Percentiles rank a stretch among this genome's conserved stretches.
Conservation (phyloP, 2,329 filamentous ascomycete genomes). For the Phaeosphaeria sp. region DNA sequence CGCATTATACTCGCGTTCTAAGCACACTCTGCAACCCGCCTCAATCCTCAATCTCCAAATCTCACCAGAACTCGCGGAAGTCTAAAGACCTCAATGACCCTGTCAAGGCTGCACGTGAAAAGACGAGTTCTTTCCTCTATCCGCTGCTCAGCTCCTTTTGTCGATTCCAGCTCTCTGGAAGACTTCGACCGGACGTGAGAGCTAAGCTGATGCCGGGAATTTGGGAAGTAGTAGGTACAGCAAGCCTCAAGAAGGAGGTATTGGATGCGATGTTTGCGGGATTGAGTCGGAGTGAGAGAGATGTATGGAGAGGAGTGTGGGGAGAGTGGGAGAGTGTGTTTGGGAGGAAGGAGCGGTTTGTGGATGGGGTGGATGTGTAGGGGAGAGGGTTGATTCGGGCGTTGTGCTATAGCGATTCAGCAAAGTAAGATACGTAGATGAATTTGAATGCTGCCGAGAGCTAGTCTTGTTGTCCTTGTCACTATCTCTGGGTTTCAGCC, state of each 20-base stretch:
- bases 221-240: conserved; percentile 47
- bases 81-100: conserved; percentile 61
- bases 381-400: too few relatives aligned
- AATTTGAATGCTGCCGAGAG: too few relatives aligned
- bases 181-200: conserved; percentile 60
- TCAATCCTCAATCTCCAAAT: conserved; percentile 59
- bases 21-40: conserved; percentile 68
- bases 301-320: conserved; percentile 48
- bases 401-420: too few relatives aligned
- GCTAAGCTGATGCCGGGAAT: conserved; percentile 64
- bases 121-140: conserved; percentile 64
- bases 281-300: conserved; percentile 38
- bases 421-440: too few relatives aligned
- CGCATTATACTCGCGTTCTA: conserved; percentile 61
- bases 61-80: conserved; percentile 40
- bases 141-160: conserved; percentile 65
- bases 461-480: too few relatives aligned
- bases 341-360: conserved; percentile 25
- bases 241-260: conserved; percentile 36
- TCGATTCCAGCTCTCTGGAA: conserved; percentile 56
- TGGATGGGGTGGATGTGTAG: conserved; percentile 1
- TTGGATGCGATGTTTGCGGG: conserved; percentile 48
- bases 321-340: conserved; percentile 42
- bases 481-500: neutral
- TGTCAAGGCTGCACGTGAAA: conserved; percentile 64